A percentile compares a stretch with the other conserved stretches of the same genome.
These are phyloP conservation scores for Cordia subcordata DNA, from an alignment of 257 asterid genomes.

Conservation along the genomic window DNA sequence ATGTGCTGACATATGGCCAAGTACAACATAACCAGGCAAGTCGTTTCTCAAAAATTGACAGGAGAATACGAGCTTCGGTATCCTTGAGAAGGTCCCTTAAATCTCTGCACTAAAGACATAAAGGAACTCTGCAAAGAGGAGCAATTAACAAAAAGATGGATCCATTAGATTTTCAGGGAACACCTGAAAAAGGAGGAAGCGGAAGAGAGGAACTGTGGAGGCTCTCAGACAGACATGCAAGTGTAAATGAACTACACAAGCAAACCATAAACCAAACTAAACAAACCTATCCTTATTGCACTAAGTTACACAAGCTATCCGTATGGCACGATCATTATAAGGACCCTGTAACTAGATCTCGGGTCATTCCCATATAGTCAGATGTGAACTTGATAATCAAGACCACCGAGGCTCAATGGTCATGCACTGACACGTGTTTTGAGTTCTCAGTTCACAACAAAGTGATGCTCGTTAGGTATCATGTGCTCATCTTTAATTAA, in stretches of 20 bases:
- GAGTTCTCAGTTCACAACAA: too few species aligned
- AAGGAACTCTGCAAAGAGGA: slow-evolving; percentile 49
- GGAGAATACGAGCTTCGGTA: slow-evolving; percentile 87
- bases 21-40: background rate
- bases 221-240: background rate
- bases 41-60: slow-evolving; percentile 54
- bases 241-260: too few species aligned
- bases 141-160: background rate
- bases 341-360: background rate
- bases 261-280: too few species aligned
- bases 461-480: too few species aligned
- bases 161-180: background rate
- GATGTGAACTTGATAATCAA: background rate
- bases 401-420: background rate
- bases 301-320: too few species aligned
- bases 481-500: too few species aligned
- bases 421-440: too few species aligned
- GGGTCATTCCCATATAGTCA: background rate
- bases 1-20: background rate
- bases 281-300: too few species aligned
- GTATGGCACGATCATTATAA: too few species aligned
- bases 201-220: background rate
- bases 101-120: slow-evolving; percentile 54
- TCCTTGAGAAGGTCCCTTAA: slow-evolving; percentile 76
- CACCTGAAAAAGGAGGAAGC: background rate